Base-by-base conservation (phyloP, 1,284 basidiomycete species). In the Afroboletus lepidellus region DNA sequence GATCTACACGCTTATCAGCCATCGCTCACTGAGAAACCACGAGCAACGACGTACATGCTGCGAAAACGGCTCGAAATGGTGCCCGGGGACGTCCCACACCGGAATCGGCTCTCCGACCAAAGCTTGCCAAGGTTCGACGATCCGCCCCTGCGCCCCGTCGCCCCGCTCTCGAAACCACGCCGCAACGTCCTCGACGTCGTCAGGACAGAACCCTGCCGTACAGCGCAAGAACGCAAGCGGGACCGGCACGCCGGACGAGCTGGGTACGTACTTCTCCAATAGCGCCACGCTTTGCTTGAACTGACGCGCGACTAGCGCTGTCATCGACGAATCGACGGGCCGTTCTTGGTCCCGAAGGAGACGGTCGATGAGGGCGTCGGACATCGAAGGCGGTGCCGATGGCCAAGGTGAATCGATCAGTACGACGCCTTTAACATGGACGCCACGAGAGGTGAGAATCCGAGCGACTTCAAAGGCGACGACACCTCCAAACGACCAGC, bases 401-500 rank as follows among this genome's bases (percentile, higher is more conserved):
- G 86, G 86, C 51, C 72, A 71, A 0, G 87, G 85, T 0, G 84
- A 76, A 61, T 89, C 85, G 57, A 90, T 82, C 54, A 88, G 71
- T 5, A 88, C 58, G 38, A 90, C 70, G 0, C 85, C 86, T 50
- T 72, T 69, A 16, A 50, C 79, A 2, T 56, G 53, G 12, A 76
- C 58, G 2, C 78, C 81, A 8, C 58, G 66, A 11, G 58, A 58
- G 16, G 64, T 57, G n/a, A 88, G 74, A 34, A 79, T 75, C 2
- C 74, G 74, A n/a, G 83, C 78, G 6, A 79, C 69, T 60, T 87
- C 85, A 59, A 80, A 87, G 0, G 87, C 84, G 0, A 81, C 78
- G 11, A 87, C 78, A 4, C 87, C 87, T 16, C 87, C 87, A 60
- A 89, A 87, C 5, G 87, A 90, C 86, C 87, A 89, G 0, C 87